Evolutionary conservation across 2,329 filamentous ascomycete genomes (phyloP), one percentile per base, ranked within the genome.

Genomic region (Ascomycota sp.): DNA sequence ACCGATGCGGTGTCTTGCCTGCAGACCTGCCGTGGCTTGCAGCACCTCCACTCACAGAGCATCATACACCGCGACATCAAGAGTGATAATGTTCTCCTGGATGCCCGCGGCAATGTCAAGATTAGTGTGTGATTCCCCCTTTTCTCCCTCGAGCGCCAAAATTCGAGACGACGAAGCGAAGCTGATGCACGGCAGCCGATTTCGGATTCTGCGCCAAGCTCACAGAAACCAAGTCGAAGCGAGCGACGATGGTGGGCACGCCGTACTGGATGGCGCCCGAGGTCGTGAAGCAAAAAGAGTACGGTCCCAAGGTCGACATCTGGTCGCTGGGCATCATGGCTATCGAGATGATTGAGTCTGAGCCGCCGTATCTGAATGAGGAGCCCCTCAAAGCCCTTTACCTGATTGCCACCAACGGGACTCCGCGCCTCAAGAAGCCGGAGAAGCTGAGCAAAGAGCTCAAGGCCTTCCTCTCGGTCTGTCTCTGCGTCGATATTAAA

Each of bases 261-360:
- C 89, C 89, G 11, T 98, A 95, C 64, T 98, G 89, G 89, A 98
- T 98, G 89, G 89, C 89, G 7, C 89, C 89, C 23, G 89, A 98
- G 55, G 89, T 98, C 27, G 89, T 98, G 50, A 95, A 95, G 61
- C 89, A 95, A 53, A 95, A 95, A 61, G 86, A 94, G 54, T 98
- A 98, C 46, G 89, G 86, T 24, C 79, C 80, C 47, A 95, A 95
- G 63, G 89, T 95, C 37, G 89, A 98, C 48, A 93, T 95, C 48
- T 98, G 89, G 89, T 94, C 85, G 20, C 62, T 98, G 36, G 89
- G 89, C 46, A 98, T 98, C 57, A 98, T 95, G 89, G 86, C 89
- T 17, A 95, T 98, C 46, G 89, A 98, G 56, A 94, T 98, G 89
- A 95, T 95, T 46, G 89, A 98, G 52, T 92, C 82, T 12, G 89